Conservation (phyloP, 345 rosid genomes). For the Eucalyptus urophylla region DNA sequence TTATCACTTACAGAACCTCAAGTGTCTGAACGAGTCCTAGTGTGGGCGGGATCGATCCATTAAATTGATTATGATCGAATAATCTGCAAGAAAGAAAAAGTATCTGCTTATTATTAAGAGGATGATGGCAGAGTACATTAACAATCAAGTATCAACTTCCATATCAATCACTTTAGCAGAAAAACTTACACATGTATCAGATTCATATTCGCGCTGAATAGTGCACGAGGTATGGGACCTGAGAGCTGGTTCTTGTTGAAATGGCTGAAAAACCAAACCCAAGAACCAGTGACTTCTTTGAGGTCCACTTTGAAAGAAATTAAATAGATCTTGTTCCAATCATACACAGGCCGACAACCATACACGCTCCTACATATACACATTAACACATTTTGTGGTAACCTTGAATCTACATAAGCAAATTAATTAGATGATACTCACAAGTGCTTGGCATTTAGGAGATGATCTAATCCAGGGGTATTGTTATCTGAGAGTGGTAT, state of each 20-base stretch:
- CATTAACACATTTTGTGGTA: not conserved
- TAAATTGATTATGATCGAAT: constrained; percentile 68
- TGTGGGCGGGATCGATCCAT: constrained; percentile 56
- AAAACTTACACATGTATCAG: constrained; percentile 68
- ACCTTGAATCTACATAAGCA: not conserved
- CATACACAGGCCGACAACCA: not conserved
- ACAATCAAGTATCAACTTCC: not conserved
- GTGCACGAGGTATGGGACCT: constrained; percentile 48
- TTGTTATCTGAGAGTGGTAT: constrained; percentile 51
- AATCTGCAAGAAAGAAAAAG: constrained; percentile 18
- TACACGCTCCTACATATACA: not conserved
- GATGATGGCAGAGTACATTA: not conserved
- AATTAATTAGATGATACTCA: constrained; percentile 13
- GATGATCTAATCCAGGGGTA: constrained; percentile 66
- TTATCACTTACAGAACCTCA: constrained; percentile 90
- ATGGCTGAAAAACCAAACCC: constrained; percentile 45
- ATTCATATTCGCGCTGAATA: constrained; percentile 68
- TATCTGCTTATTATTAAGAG: not conserved
- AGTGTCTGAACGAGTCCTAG: constrained; percentile 69
- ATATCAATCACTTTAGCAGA: not conserved
- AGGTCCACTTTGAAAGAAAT: not conserved
- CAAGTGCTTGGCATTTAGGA: constrained; percentile 81
- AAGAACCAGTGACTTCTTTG: not conserved
- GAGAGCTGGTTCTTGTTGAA: constrained; percentile 93
- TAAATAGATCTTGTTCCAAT: not conserved